Conservation (phyloP, 2,329 filamentous ascomycete genomes). For the Monilinia fructicola region DNA sequence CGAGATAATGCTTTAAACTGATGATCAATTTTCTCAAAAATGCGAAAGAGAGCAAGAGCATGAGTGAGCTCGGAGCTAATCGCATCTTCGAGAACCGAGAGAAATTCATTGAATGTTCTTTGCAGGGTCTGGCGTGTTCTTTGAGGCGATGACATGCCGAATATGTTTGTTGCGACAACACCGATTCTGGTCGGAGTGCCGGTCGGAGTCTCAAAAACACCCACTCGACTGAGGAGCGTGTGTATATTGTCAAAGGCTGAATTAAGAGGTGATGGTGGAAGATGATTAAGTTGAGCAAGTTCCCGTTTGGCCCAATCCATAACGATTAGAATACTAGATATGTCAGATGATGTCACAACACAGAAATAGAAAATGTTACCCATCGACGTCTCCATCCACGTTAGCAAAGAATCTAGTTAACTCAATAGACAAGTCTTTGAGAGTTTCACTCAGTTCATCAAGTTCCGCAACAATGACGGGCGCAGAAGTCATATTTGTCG, state of each 20-base stretch:
- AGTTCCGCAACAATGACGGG: constrained; percentile 82
- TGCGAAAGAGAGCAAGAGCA: constrained; percentile 74
- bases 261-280: constrained; percentile 62
- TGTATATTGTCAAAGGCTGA: constrained; percentile 82
- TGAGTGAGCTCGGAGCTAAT: constrained; percentile 82
- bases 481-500: constrained; percentile 87
- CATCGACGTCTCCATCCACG: constrained; percentile 90
- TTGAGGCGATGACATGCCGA: constrained; percentile 79
- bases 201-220: constrained; percentile 55
- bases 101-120: constrained; percentile 83
- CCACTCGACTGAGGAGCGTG: constrained; percentile 66
- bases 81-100: constrained; percentile 83
- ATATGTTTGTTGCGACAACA: constrained; percentile 65
- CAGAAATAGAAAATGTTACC: constrained; percentile 46
- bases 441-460: constrained; percentile 79
- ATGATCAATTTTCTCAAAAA: constrained; percentile 89
- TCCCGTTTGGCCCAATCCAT: constrained; percentile 96
- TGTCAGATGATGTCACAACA: constrained; percentile 30
- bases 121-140: constrained; percentile 78
- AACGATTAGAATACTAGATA: constrained; percentile 73
- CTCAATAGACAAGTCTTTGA: constrained; percentile 81
- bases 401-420: constrained; percentile 91
- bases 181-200: constrained; percentile 68
- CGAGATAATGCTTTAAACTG: constrained; percentile 88
- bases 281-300: constrained; percentile 65